A percentile compares a stretch with the other conserved stretches of the same genome.
Conservation (phyloP, 768 basidiomycete genomes). For the Calocybe indica region DNA sequence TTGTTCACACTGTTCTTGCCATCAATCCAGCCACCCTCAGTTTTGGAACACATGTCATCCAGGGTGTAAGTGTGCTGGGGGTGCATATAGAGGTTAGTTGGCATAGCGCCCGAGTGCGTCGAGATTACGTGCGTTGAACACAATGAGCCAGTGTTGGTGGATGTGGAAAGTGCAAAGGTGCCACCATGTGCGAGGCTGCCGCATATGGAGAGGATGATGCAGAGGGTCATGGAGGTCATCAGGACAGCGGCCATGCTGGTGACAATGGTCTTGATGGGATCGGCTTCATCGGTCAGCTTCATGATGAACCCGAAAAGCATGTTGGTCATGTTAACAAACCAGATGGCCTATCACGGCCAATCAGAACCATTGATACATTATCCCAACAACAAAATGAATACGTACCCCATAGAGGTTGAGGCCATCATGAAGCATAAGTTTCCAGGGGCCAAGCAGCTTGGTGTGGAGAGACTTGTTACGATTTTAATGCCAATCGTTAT, state of each 20-base stretch:
- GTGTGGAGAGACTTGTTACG: conserved; percentile 45
- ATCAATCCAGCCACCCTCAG: conserved; percentile 39
- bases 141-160: conserved; percentile 32
- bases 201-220: conserved; percentile 77
- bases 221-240: conserved; percentile 82
- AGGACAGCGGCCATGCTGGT: conserved; percentile 83
- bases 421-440: conserved; percentile 85
- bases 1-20: conserved; percentile 36
- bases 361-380: conserved; percentile 2
- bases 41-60: conserved; percentile 44
- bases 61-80: conserved; percentile 43
- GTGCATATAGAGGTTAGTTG: conserved; percentile 30
- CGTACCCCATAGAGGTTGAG: conserved; percentile 77
- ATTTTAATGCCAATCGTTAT: too few species aligned
- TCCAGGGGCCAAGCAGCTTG: conserved; percentile 65
- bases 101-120: conserved; percentile 33
- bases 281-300: conserved; percentile 49
- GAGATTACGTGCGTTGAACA: conserved; percentile 46
- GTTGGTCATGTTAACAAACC: conserved; percentile 76
- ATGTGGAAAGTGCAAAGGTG: conserved; percentile 50
- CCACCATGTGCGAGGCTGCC: conserved; percentile 70
- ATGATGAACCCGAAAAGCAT: conserved; percentile 85
- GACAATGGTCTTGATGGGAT: conserved; percentile 78
- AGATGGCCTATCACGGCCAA: conserved; percentile 46
- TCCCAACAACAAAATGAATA: conserved; percentile 5